Evolutionary conservation across 805 yeast genomes (phyloP).

Genomic region (Ogataea ramenticola): DNA sequence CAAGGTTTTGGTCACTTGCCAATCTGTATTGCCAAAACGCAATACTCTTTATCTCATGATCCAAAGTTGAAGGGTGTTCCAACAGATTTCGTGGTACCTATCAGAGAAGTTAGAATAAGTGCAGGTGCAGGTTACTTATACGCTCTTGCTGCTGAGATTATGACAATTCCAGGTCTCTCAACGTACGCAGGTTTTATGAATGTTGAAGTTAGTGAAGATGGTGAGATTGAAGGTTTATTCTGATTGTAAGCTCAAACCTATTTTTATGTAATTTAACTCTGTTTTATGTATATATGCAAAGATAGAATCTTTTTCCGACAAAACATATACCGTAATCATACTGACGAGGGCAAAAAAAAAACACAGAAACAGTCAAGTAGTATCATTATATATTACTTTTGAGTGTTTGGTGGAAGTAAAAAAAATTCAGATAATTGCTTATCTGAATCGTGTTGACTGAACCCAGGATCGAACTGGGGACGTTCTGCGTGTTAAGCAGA

Average conservation of each 20-base stretch:
- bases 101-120: slow-evolving; percentile 74
- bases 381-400: too few relatives aligned
- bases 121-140: slow-evolving; percentile 86
- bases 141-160: slow-evolving; percentile 80
- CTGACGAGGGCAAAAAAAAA: too few relatives aligned
- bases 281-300: not conserved
- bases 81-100: slow-evolving; percentile 70
- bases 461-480: slow-evolving; percentile 99
- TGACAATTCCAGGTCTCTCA: slow-evolving; percentile 81
- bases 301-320: too few relatives aligned
- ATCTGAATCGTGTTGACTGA: too few relatives aligned
- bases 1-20: slow-evolving; percentile 78
- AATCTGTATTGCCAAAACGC: slow-evolving; percentile 81
- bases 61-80: slow-evolving; percentile 81
- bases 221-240: slow-evolving; percentile 77
- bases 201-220: slow-evolving; percentile 72
- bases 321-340: too few relatives aligned
- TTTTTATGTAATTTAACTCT: slow-evolving; percentile 1
- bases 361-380: too few relatives aligned
- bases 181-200: slow-evolving; percentile 85
- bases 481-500: slow-evolving; percentile 99
- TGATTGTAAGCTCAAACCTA: slow-evolving; percentile 15
- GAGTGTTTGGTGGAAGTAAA: too few relatives aligned
- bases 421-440: too few relatives aligned
- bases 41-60: slow-evolving; percentile 78